Conservation (phyloP, 179 eudicot species). For the Silene noctiflora region DNA sequence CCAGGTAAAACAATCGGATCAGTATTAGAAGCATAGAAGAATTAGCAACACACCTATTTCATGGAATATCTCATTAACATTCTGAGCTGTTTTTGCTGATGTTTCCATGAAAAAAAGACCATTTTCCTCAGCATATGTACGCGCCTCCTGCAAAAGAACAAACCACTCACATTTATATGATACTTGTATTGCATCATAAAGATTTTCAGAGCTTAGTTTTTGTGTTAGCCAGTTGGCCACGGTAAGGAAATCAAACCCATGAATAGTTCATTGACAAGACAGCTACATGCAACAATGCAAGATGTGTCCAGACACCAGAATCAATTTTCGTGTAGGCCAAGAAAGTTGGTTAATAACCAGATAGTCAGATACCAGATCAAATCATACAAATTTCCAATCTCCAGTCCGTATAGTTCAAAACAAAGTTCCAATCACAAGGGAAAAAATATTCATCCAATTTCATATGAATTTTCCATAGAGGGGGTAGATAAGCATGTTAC, state of each 20-base stretch:
- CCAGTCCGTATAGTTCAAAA: background rate
- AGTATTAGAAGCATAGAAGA: background rate
- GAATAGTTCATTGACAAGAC: background rate
- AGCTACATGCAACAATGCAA: background rate
- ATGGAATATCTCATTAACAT: conserved; percentile 76
- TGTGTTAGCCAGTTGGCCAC: conserved; percentile 10
- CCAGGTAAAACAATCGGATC: background rate
- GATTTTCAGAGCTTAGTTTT: background rate
- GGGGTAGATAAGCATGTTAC: background rate
- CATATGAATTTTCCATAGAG: background rate
- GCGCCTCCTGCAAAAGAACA: conserved; percentile 64
- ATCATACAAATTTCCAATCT: background rate
- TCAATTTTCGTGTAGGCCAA: background rate
- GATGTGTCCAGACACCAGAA: background rate
- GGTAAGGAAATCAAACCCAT: background rate
- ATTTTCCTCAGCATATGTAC: conserved; percentile 83
- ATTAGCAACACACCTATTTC: conserved; percentile 65
- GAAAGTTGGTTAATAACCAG: background rate
- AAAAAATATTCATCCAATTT: background rate
- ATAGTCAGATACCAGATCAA: background rate
- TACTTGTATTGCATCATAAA: background rate
- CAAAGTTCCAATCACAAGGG: background rate
- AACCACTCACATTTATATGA: background rate
- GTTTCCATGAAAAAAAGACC: conserved; percentile 92
- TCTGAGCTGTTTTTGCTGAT: conserved; percentile 85